Percentiles rank a stretch among this genome's conserved stretches.
Evolutionary conservation across 2,329 filamentous ascomycete genomes (phyloP).

Genomic region (Bipolaris cookei): DNA sequence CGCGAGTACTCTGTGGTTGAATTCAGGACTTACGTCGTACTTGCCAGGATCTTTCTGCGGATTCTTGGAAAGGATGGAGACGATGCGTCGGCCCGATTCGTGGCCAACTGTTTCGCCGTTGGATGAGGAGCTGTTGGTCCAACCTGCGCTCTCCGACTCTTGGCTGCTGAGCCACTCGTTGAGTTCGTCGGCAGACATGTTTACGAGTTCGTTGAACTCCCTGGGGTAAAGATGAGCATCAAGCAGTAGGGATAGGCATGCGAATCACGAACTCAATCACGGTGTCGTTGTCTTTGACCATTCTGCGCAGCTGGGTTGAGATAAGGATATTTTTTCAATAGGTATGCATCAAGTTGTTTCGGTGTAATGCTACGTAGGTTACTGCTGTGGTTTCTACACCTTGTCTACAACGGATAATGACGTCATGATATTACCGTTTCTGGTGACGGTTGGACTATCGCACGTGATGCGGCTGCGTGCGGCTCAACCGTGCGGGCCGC

Average conservation of each 20-base stretch:
- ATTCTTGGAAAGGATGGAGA: constrained; percentile 68
- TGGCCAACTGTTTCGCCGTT: constrained; percentile 69
- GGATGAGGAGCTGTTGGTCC: constrained; percentile 59
- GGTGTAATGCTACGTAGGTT: background rate
- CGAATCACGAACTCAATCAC: constrained; percentile 54
- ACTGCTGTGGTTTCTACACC: background rate
- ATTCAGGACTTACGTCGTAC: constrained; percentile 49
- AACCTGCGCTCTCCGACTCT: constrained; percentile 65
- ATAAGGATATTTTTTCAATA: background rate
- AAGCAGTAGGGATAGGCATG: background rate
- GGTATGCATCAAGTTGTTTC: background rate
- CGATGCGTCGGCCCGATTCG: constrained; percentile 66
- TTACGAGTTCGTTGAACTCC: constrained; percentile 71
- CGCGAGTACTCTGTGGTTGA: background rate
- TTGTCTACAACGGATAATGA: background rate
- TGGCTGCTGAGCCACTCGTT: constrained; percentile 66
- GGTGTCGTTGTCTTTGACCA: constrained; percentile 60
- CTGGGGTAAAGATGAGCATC: constrained; percentile 35
- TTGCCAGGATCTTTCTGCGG: constrained; percentile 62
- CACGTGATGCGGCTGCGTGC: background rate
- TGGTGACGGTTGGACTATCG: background rate
- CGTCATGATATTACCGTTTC: background rate
- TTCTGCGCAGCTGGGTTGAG: constrained; percentile 35
- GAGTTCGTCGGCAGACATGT: constrained; percentile 68
- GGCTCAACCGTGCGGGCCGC: background rate